These are phyloP conservation scores for Lachnellula cervina DNA, from an alignment of 2,329 filamentous ascomycete genomes.

Conservation along the genomic window DNA sequence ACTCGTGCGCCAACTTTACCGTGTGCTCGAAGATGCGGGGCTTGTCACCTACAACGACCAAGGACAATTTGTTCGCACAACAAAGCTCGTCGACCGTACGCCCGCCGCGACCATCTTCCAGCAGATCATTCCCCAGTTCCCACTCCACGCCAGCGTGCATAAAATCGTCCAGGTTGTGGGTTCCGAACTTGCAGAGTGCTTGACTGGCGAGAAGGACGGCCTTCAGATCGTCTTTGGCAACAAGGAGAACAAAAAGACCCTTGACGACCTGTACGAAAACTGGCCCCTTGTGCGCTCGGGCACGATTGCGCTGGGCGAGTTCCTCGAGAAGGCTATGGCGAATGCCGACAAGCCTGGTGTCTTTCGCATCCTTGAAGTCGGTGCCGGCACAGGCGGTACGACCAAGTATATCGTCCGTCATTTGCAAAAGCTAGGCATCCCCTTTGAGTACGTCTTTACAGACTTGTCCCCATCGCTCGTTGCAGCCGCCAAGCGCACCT, in stretches of 20 bases:
- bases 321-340: constrained; percentile 6
- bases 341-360: neutral
- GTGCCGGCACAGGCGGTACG: constrained; percentile 41
- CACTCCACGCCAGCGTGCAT: constrained; percentile 27
- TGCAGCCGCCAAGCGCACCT: constrained; percentile 16
- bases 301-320: constrained; percentile 7
- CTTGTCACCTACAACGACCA: constrained; percentile 9
- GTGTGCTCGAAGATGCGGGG: constrained; percentile 26
- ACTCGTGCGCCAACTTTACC: constrained; percentile 26
- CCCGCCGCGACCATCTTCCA: constrained; percentile 22
- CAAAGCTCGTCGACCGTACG: constrained; percentile 2
- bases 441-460: constrained; percentile 40
- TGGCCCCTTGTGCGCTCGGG: constrained; percentile 17
- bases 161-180: constrained; percentile 20
- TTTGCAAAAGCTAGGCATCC: constrained; percentile 23
- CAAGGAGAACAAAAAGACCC: constrained; percentile 14
- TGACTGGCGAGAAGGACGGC: constrained; percentile 20
- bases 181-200: constrained; percentile 16
- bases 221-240: constrained; percentile 24
- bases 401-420: constrained; percentile 30
- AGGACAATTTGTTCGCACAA: constrained; percentile 10
- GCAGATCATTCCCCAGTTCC: constrained; percentile 27
- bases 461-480: constrained; percentile 36
- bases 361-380: constrained; percentile 40
- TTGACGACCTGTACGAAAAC: constrained; percentile 24